phyloP scores from a whole-genome alignment of 306 rosid species.

The Sesbania bispinosa region DNA sequence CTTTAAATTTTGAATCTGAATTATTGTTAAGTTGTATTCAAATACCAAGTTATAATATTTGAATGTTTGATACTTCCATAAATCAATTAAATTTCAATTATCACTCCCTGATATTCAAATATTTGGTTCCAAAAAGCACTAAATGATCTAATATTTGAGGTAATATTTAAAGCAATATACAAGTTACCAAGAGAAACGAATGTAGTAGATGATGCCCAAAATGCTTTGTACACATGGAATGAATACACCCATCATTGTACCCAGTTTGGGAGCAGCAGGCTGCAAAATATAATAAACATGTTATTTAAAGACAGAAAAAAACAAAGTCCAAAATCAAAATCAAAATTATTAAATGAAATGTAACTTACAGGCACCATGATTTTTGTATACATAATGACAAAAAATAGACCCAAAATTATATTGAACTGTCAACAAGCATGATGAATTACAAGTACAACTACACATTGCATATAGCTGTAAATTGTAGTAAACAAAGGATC shows the following conservation, averaged over 20 bases:
- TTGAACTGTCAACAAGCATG: too few relatives aligned
- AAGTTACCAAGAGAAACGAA: constrained; percentile 94
- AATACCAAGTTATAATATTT: neutral
- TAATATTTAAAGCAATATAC: constrained; percentile 24
- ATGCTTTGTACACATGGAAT: constrained; percentile 94
- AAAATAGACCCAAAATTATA: constrained; percentile 7
- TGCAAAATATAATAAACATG: constrained; percentile 46
- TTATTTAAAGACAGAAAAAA: too few relatives aligned
- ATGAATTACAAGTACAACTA: neutral
- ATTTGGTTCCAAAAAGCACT: neutral
- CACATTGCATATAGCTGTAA: neutral
- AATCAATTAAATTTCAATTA: constrained; percentile 20
- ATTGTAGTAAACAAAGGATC: constrained; percentile 2
- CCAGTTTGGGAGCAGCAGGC: constrained; percentile 61
- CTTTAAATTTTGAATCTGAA: neutral
- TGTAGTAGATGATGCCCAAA: constrained; percentile 97
- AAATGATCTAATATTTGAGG: neutral
- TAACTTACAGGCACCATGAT: neutral
- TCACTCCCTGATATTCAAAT: neutral
- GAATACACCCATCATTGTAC: constrained; percentile 99
- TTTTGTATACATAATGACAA: constrained; percentile 4
- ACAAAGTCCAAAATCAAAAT: constrained; percentile 1
- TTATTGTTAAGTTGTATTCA: neutral
- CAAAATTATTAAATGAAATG: constrained; percentile 2
- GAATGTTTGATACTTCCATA: neutral